Percentiles rank a stretch among this genome's conserved stretches.
Conservation (phyloP, 208 protist genomes). For the Leishmania braziliensis region DNA sequence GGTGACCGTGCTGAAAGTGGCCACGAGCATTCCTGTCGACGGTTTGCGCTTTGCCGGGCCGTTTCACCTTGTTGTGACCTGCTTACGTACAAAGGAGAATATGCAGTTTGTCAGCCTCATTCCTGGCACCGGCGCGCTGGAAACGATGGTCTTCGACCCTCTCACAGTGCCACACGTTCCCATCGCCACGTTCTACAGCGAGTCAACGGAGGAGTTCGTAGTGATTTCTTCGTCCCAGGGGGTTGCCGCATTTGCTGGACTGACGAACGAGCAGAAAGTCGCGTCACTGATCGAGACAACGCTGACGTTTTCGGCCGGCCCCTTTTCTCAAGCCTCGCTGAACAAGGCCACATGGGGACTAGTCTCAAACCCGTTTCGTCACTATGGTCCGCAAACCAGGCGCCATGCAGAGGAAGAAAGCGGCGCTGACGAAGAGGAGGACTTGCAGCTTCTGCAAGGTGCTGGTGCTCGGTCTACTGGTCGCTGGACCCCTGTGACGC, state of each 20-base stretch:
- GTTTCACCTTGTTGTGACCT: conserved; percentile 36
- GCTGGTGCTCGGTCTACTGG: conserved; percentile 9
- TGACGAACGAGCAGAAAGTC: conserved; percentile 5
- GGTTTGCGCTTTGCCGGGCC: conserved; percentile 28
- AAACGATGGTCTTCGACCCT: conserved; percentile 25
- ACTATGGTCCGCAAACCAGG: conserved; percentile 22
- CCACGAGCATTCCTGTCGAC: conserved; percentile 18
- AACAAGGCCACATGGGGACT: conserved; percentile 5
- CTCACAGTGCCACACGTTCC: conserved; percentile 17
- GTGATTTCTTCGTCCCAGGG: conserved; percentile 26
- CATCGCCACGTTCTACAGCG: conserved; percentile 23
- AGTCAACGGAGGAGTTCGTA: conserved; percentile 19
- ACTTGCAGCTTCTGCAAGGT: conserved; percentile 29
- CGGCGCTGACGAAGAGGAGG: conserved; percentile 11
- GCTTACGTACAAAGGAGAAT: conserved; percentile 14
- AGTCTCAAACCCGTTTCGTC: conserved; percentile 28
- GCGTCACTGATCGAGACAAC: conserved; percentile 12
- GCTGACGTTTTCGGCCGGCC: conserved; percentile 22
- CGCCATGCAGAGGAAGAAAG: conserved; percentile 10
- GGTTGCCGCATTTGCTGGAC: conserved; percentile 3
- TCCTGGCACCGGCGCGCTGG: conserved; percentile 16
- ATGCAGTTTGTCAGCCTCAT: conserved; percentile 31
- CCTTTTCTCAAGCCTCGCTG: conserved; percentile 20
- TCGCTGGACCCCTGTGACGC: conserved; percentile 45
- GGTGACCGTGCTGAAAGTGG: conserved; percentile 5